Evolutionary conservation across 192 early-diverging fungal species (phyloP), one percentile per base, ranked within the genome.

Genomic region (Chytriomyces hyalinus): DNA sequence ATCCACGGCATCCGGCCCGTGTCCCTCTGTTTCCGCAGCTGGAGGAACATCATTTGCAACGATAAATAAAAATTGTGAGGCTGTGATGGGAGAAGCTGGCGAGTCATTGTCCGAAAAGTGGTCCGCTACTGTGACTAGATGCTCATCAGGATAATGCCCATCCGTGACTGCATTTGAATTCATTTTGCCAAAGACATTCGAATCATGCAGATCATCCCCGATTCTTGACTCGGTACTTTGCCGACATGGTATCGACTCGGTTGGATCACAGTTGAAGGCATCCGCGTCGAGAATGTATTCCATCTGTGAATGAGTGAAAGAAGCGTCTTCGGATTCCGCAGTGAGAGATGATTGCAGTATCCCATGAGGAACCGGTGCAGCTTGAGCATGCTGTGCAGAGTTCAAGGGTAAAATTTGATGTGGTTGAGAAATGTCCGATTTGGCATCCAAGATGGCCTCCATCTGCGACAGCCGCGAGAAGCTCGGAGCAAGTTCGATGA

Each of bases 21-120:
- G 36, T 36, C 5, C 4, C 53, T 57, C 53, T 13, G 13, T 57
- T 20, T 57, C 53, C 53, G 20, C 15, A 13, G 53, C 53, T 57
- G 53, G 53, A 57, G 53, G 53, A 57, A 57, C 53, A 57, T 57
- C 53, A 57, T 57, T 57, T 13, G 13, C 53, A 20, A 57, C 53
- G 20, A 57, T 20, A 57, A n/a, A 57, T 57, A n/a, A 3, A n/a
- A 57, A 20, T 20, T 57, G 53, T 57, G 53, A n/a, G 53, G 53
- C 53, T 20, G 53, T 57, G 53, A 57, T 57, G 53, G 13, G 15
- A 57, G 20, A 57, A 1, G 13, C 53, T 13, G 53, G 53, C 13
- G 53, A 13, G 0, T n/a, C 13, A 20, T 13, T 20, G 53, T 57
- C 53, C 13, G 20, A n/a, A 13, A 20, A 57, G 15, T n/a, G 20